Base-by-base conservation (phyloP, 1,284 basidiomycete species). In the Cutaneotrichosporon cavernicola region DNA sequence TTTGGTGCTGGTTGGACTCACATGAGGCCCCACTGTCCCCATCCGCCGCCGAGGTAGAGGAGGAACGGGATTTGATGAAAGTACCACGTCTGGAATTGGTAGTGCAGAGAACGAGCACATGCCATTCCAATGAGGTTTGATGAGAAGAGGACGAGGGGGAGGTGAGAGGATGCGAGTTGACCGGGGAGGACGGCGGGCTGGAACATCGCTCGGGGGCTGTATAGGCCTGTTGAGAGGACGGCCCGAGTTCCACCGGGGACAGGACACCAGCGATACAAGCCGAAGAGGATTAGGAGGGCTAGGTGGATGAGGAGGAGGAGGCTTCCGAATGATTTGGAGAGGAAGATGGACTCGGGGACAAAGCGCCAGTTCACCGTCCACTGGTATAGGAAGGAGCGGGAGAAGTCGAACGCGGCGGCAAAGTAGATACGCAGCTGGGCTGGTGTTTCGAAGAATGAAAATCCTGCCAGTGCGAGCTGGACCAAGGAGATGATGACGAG, bases 301-400 rank as follows among this genome's bases (percentile, higher is more conserved):
- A 87, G 76, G 73, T 99, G 96, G 10, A 84, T 85, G 5, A 84
- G 68, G 7, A 98, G 81, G 21, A 99, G 83, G 0, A 81, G 77
- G 43, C 76, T 81, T 0, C 92, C 87, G 80, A 90, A 90, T 22
- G 70, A 72, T 4, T 80, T 76, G 65, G 86, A 89, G 52, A 92
- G 79, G 80, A 99, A 99, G 0, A 80, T 82, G 14, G 86, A 81
- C 75, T 95, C 90, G 26, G 85, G 81, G 1, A 99, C 70, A 73
- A 97, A 91, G 40, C 92, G 86, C 95, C 97, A 99, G 76, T 99
- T 99, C 67, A 98, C 95, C 0, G 96, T 98, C 96, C 96, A 99
- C 76, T 91, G 88, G 82, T 91, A 97, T 43, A 97, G 81, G 81
- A 99, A 99, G 14, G 88, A 85, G 14, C 97, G 88, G 2, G 88